A percentile compares a stretch with the other conserved stretches of the same genome.
These are phyloP conservation scores for Thymus quinquecostatus DNA, from an alignment of 257 asterid species.

Conservation along the genomic window DNA sequence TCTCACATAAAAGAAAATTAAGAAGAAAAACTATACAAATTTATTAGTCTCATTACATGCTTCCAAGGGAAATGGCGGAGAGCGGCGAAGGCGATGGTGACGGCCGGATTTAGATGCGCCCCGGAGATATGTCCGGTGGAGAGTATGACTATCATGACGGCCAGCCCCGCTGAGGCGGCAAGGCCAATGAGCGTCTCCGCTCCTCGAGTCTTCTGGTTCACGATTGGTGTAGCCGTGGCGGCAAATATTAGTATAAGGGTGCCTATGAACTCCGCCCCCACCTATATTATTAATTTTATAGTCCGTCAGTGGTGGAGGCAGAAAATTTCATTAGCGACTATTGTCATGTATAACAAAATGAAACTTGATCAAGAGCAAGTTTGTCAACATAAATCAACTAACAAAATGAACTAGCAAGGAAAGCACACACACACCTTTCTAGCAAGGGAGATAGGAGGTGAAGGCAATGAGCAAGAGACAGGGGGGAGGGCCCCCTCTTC, in stretches of 20 bases:
- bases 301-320: too few relatives aligned
- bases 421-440: conserved; percentile 53
- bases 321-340: too few relatives aligned
- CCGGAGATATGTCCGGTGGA: conserved; percentile 98
- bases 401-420: too few relatives aligned
- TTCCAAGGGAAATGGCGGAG: conserved; percentile 89
- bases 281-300: conserved; percentile 41
- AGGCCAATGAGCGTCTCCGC: conserved; percentile 73
- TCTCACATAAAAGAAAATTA: background rate
- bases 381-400: background rate
- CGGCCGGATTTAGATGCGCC: conserved; percentile 86
- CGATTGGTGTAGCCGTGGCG: conserved; percentile 75
- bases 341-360: too few relatives aligned
- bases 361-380: too few relatives aligned
- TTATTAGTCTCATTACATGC: conserved; percentile 40
- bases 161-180: conserved; percentile 76
- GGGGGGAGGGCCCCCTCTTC: conserved; percentile 76
- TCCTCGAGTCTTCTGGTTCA: conserved; percentile 75
- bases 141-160: conserved; percentile 86
- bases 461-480: conserved; percentile 60
- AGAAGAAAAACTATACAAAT: too few relatives aligned
- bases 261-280: conserved; percentile 92
- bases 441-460: conserved; percentile 75
- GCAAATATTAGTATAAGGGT: conserved; percentile 73
- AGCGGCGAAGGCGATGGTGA: conserved; percentile 91